Percentiles rank a stretch among this genome's conserved stretches.
phyloP scores from a whole-genome alignment of 2,329 filamentous ascomycete species.

The Ceratocystis harringtonii region DNA sequence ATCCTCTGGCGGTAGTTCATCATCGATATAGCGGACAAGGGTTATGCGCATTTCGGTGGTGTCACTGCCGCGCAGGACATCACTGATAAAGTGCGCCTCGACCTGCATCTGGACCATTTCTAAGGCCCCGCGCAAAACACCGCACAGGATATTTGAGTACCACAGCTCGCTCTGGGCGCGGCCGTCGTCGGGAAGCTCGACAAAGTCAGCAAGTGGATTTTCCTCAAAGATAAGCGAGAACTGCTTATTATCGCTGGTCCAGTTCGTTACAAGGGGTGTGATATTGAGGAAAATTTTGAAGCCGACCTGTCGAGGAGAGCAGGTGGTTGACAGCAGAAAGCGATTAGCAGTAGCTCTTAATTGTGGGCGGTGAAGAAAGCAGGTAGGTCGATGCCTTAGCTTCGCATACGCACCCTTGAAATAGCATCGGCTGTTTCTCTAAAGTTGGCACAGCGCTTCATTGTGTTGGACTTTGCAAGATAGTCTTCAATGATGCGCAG shows the following conservation, averaged over 20 bases:
- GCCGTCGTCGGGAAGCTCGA: constrained; percentile 91
- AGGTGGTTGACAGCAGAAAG: not conserved
- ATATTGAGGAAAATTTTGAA: constrained; percentile 99
- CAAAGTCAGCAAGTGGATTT: constrained; percentile 92
- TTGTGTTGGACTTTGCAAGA: constrained; percentile 81
- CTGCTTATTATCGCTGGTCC: constrained; percentile 90
- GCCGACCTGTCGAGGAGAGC: constrained; percentile 49
- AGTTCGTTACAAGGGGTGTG: constrained; percentile 82
- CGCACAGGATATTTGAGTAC: constrained; percentile 96
- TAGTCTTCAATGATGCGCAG: constrained; percentile 94
- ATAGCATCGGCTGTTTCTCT: constrained; percentile 95
- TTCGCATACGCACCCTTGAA: constrained; percentile 50
- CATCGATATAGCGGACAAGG: constrained; percentile 85
- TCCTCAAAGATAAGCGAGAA: constrained; percentile 95
- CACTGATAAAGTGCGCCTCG: constrained; percentile 89
- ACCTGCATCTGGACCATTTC: constrained; percentile 99
- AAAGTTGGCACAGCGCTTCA: constrained; percentile 81
- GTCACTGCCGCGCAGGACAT: constrained; percentile 82
- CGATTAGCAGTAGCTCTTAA: not conserved
- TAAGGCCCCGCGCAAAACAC: constrained; percentile 73
- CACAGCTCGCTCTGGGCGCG: constrained; percentile 91
- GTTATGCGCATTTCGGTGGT: constrained; percentile 94
- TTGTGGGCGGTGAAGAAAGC: not conserved
- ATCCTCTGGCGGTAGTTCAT: constrained; percentile 92
- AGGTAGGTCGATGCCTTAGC: not conserved